Conservation (phyloP, 2,329 filamentous ascomycete genomes). For the Alternaria sp. region DNA sequence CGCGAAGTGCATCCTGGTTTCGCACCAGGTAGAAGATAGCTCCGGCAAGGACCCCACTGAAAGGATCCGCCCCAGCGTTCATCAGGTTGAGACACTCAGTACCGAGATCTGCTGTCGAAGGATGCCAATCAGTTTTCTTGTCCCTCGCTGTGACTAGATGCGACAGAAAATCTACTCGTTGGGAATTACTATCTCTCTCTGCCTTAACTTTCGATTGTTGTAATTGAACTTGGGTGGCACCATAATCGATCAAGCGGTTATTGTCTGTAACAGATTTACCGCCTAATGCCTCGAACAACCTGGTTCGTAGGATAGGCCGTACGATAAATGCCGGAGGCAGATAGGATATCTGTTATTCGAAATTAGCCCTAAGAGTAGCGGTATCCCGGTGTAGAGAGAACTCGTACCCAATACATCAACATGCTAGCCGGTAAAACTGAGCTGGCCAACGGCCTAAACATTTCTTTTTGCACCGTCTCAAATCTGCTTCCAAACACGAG, state of each 20-base stretch:
- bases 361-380: constrained; percentile 26
- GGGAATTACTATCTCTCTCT: constrained; percentile 21
- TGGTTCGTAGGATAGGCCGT: constrained; percentile 29
- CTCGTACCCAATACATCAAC: constrained; percentile 36
- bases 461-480: constrained; percentile 42
- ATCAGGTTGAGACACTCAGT: constrained; percentile 57
- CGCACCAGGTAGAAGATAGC: constrained; percentile 53
- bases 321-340: constrained; percentile 22
- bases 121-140: constrained; percentile 50
- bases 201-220: background rate
- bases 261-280: constrained; percentile 35
- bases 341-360: background rate
- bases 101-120: constrained; percentile 52
- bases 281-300: constrained; percentile 29
- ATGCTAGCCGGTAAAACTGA: constrained; percentile 31
- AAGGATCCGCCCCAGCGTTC: constrained; percentile 55
- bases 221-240: constrained; percentile 21
- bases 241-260: constrained; percentile 36
- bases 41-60: constrained; percentile 41
- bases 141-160: constrained; percentile 54
- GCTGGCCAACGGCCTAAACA: constrained; percentile 39
- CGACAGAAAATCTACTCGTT: constrained; percentile 53
- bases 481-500: constrained; percentile 51
- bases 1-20: constrained; percentile 38
- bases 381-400: constrained; percentile 8